Base-by-base conservation (phyloP, 2,329 filamentous ascomycete genomes). In the Phyllachora maydis region DNA sequence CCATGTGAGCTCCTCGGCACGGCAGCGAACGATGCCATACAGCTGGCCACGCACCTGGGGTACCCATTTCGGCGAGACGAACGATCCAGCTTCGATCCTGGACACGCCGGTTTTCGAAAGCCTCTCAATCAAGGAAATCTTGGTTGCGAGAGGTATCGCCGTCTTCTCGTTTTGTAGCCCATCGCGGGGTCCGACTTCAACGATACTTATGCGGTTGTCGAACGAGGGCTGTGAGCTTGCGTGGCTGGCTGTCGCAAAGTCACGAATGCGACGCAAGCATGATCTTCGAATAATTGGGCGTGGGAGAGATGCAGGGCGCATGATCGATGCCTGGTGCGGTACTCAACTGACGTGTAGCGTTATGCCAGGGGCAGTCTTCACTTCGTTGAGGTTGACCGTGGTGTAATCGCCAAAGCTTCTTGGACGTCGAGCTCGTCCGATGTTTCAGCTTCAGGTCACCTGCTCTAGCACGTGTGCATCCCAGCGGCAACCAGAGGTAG, bases 91-190 rank as follows among this genome's bases (percentile, higher is more conserved):
- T 45, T 90, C 79, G 30, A 90, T 85, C 3, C 69, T 69, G 5
- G 53, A 51, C 19, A 88, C 43, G 0, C 79, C 79, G 1, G 76
- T 74, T 31, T 52, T 50, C 16, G 69, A 65, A 30, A 90, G 51
- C 29, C 65, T 55, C 34, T 71, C 59, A 18, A 90, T 75, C 25
- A 90, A 48, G 34, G 82, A 66, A 26, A 85, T 62, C 46, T 90
- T 90, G 3, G 70, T 81, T 5, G 59, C 54, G 8, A 78, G 52
- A 0, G 76, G 55, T 32, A 90, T 73, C 14, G 56, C 56, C 32
- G 55, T 64, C 49, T 75, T 76, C 52, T 88, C 76, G 41, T 88
- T 90, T 43, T 91, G 79, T 25, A 90, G 50, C n/a, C 79, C 79
- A 52, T 90, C 79, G 33, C 79, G 61, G 16, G 79, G 78, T 6